Percentiles rank a stretch among this genome's conserved stretches.
These are phyloP conservation scores for Thraustochytrium sp. DNA, from an alignment of 352 stramenopile genomes.

Conservation along the genomic window DNA sequence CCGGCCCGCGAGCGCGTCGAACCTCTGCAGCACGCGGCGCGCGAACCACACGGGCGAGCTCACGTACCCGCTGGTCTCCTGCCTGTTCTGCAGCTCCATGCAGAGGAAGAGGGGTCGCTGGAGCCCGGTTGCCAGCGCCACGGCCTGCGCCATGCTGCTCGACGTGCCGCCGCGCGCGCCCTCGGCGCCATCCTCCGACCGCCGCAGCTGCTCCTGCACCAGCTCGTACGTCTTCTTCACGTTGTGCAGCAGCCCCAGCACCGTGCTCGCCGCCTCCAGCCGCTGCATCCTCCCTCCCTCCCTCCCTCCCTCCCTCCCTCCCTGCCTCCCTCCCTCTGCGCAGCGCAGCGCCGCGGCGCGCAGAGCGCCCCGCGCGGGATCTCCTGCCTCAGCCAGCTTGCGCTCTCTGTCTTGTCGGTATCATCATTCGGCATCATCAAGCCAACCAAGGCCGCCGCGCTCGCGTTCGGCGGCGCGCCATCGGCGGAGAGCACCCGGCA, in stretches of 20 bases:
- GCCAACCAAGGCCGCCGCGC: too few species aligned
- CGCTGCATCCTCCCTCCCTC: not conserved
- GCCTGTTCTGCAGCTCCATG: conserved; percentile 4
- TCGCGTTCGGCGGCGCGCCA: too few species aligned
- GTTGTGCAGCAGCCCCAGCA: conserved; percentile 3
- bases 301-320: not conserved
- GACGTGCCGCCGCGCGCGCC: not conserved
- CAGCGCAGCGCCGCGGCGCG: too few species aligned
- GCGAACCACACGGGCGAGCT: conserved; percentile 17
- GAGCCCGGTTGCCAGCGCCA: not conserved
- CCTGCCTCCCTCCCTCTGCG: too few species aligned
- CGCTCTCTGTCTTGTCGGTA: too few species aligned
- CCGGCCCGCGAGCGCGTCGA: not conserved
- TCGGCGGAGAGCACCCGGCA: too few species aligned
- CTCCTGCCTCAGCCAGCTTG: too few species aligned
- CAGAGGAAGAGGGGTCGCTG: not conserved
- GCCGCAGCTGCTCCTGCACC: not conserved
- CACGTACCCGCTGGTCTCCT: conserved; percentile 8
- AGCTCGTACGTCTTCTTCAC: conserved; percentile 19
- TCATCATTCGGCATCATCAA: too few species aligned
- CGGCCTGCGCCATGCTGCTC: not conserved
- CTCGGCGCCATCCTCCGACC: not conserved
- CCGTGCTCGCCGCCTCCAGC: not conserved
- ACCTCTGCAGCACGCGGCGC: not conserved
- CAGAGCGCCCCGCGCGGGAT: too few species aligned